Evolutionary conservation across 2,329 filamentous ascomycete genomes (phyloP), one percentile per base, ranked within the genome.

Genomic region (Pseudohalonectria lignicola): DNA sequence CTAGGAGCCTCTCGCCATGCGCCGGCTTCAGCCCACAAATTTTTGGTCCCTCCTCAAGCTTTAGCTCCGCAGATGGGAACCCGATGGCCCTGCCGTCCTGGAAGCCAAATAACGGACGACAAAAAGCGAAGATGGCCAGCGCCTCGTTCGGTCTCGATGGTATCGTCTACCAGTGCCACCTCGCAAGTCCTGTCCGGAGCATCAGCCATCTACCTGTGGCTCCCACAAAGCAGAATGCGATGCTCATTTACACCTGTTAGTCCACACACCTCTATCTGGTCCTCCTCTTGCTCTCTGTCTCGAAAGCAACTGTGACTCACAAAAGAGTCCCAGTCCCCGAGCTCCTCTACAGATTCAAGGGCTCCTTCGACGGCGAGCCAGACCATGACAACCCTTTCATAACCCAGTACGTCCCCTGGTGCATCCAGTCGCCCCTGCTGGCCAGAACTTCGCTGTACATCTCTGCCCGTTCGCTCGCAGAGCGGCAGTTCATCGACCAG

Each of bases 281-380:
- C 11, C 17, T 19, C 16, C 28, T 19, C 23, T 23, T 26, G 16
- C 16, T 30, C 8, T 20, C 4, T 13, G 25, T 4, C 17, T 13
- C 9, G 13, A 31, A 5, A 31, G 18, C 10, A 16, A 38, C 31
- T 20, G 11, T 37, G 5, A 16, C 18, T 2, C n/a, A 26, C 23
- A 26, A 26, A 7, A 26, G 12, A n/a, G 3, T 6, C 7, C 6
- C 13, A 68, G 66, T 67, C 34, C 47, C 67, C 4, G 61, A 64
- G 39, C 49, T 69, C 3, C 50, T 69, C 7, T 61, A 57, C 21
- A 63, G 63, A 13, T 69, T 67, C 51, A 67, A 69, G 37, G 62
- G 61, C 4, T 66, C 61, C 2, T 55, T 69, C 6, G 63, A 67
- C 34, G 66, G 66, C 2, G 59, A 59, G 16, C 61, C 63, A 2